Base-by-base conservation (phyloP, 2,329 filamentous ascomycete genomes). In the Apiospora koreana region DNA sequence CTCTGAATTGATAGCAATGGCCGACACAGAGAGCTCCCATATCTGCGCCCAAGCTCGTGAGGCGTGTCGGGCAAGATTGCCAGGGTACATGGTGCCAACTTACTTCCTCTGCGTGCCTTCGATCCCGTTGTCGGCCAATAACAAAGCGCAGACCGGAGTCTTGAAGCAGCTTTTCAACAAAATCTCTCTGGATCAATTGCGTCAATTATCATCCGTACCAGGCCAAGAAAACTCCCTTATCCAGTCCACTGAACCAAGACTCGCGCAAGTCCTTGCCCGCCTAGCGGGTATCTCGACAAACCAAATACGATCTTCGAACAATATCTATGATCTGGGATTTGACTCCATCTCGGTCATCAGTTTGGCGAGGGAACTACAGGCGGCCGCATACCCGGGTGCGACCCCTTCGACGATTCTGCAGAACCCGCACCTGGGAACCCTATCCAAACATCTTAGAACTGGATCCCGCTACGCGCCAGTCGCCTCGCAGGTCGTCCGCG, bases 81-180 rank as follows among this genome's bases (percentile, higher is more conserved):
- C 95, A 0, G 88, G 87, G 0, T 98, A 98, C 79, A 98, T 98
- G 95, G 88, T 98, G 1, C 95, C 95, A 0, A 95, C 94, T 0
- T 93, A 96, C 76, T 90, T 97, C 71, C 83, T 97, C 31, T 88
- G 87, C 3, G 81, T 97, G 9, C 86, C 90, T 0, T 86, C 83
- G 9, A 90, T 98, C 69, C 95, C 95, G 0, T 84, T 98, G 0
- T 97, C 94, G 1, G 84, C 93, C 8, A 98, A 97, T 79, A 97
- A 97, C 80, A 98, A 98, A 78, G 92, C 92, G 0, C 94, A 98
- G 75, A 85, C 86, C 8, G 95, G 92, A 76, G 84, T 86, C 45
- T 81, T 98, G 2, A 91, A 88, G 70, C 80, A 81, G 0, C 80
- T 97, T 1, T 97, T 95, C 76, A 81, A 87, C 12, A 81, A 83